A percentile compares a stretch with the other conserved stretches of the same genome.
Evolutionary conservation across 2,329 filamentous ascomycete species (phyloP).

Genomic region (Westerdykella aurantiaca): DNA sequence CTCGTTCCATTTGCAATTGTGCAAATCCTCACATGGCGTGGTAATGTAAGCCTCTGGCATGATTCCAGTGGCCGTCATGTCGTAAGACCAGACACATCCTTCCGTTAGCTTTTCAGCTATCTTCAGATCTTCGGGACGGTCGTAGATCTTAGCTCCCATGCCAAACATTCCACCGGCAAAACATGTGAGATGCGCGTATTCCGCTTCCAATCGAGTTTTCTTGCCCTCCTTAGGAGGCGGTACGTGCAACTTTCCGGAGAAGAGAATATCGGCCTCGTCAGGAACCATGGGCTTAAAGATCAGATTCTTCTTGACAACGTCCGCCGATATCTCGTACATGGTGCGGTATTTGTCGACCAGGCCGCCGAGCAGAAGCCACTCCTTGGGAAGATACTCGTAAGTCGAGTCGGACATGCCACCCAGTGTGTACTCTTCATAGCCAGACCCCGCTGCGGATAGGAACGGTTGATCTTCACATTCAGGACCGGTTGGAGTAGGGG

Average conservation of each 20-base stretch:
- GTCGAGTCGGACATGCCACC: constrained; percentile 39
- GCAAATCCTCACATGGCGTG: constrained; percentile 41
- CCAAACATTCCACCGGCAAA: constrained; percentile 67
- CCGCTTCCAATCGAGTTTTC: constrained; percentile 22
- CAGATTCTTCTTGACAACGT: constrained; percentile 42
- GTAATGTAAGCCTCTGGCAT: constrained; percentile 57
- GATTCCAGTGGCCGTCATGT: constrained; percentile 51
- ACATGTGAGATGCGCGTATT: constrained; percentile 60
- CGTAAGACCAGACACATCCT: constrained; percentile 60
- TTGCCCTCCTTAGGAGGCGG: constrained; percentile 23
- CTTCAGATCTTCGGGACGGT: constrained; percentile 49
- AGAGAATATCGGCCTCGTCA: constrained; percentile 42
- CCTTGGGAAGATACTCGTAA: constrained; percentile 45
- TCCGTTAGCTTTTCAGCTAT: constrained; percentile 55
- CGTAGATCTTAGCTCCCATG: constrained; percentile 59
- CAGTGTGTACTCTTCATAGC: constrained; percentile 40
- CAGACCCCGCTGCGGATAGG: constrained; percentile 41
- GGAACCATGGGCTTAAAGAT: constrained; percentile 49
- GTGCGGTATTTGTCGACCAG: constrained; percentile 44
- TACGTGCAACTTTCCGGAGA: constrained; percentile 34
- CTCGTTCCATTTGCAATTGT: constrained; percentile 42
- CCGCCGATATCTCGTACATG: constrained; percentile 52
- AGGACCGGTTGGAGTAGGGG: constrained; percentile 15
- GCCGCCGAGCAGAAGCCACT: constrained; percentile 45
- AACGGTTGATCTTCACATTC: constrained; percentile 50